Conservation (phyloP, 2,329 filamentous ascomycete genomes). For the Fusarium newnesense region DNA sequence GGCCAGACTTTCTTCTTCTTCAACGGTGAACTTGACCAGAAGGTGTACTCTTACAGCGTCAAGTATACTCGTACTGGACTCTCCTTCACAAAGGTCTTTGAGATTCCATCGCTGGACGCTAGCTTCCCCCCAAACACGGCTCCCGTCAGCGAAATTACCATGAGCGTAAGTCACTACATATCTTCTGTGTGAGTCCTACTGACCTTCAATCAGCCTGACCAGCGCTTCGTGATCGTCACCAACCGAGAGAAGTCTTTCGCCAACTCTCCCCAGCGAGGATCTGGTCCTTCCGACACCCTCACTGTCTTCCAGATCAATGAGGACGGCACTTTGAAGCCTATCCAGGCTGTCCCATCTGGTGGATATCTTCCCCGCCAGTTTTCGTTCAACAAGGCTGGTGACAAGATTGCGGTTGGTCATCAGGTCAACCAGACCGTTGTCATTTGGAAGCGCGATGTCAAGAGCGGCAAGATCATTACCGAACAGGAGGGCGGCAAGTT, state of each 20-base stretch:
- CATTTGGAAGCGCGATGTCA: slow-evolving; percentile 38
- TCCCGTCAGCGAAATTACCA: slow-evolving; percentile 38
- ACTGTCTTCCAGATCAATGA: slow-evolving; percentile 38
- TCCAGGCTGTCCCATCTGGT: slow-evolving; percentile 36
- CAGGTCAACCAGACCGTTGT: slow-evolving; percentile 38
- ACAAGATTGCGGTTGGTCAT: slow-evolving; percentile 41
- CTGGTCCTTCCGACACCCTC: slow-evolving; percentile 36
- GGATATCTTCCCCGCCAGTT: slow-evolving; percentile 40
- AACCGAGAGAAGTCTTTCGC: slow-evolving; percentile 40
- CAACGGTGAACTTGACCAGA: slow-evolving; percentile 39
- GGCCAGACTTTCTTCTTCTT: slow-evolving; percentile 42
- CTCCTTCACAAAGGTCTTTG: slow-evolving; percentile 37
- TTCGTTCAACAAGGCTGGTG: slow-evolving; percentile 39
- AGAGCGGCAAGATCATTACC: slow-evolving; percentile 34
- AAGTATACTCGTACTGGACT: slow-evolving; percentile 24
- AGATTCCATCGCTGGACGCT: slow-evolving; percentile 31
- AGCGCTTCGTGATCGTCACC: slow-evolving; percentile 35
- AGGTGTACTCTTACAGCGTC: slow-evolving; percentile 40
- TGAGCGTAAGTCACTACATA: slow-evolving; percentile 25
- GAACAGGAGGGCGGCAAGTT: slow-evolving; percentile 39
- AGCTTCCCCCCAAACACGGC: slow-evolving; percentile 31
- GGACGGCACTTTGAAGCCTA: slow-evolving; percentile 26
- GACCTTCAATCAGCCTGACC: slow-evolving; percentile 22
- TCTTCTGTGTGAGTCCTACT: rapidly evolving
- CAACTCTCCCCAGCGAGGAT: slow-evolving; percentile 19